Percentiles rank a stretch among this genome's conserved stretches.
Evolutionary conservation across 352 stramenopile species (phyloP).

Genomic region (Aphanomyces astaci): DNA sequence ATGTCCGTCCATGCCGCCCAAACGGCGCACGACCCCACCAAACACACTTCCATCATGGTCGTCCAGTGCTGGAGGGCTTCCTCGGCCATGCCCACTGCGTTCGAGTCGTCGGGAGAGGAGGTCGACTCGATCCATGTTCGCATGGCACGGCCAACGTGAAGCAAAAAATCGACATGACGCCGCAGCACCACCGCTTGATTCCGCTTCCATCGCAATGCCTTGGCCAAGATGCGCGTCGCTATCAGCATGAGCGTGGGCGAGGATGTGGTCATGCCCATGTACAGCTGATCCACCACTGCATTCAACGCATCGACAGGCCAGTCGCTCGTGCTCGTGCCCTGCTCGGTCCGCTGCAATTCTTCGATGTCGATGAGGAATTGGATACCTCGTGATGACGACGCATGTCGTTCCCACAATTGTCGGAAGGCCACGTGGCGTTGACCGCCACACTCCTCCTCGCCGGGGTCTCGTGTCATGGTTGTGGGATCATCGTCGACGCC

Average conservation of each 20-base stretch:
- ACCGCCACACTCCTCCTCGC: neutral
- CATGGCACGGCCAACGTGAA: neutral
- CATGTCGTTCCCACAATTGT: neutral
- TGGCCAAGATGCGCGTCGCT: slow-evolving; percentile 1
- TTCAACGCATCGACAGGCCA: slow-evolving; percentile 15
- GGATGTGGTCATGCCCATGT: neutral
- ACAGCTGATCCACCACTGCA: neutral
- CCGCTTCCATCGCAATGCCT: slow-evolving; percentile 13
- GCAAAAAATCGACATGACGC: neutral
- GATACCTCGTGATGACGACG: neutral
- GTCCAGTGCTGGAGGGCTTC: slow-evolving; percentile 1
- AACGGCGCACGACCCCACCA: slow-evolving; percentile 6
- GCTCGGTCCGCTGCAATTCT: neutral
- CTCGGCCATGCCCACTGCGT: neutral
- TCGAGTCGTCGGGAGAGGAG: neutral
- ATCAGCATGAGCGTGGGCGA: neutral
- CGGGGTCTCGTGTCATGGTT: neutral
- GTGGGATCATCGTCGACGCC: neutral
- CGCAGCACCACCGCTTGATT: slow-evolving; percentile 17
- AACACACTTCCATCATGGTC: slow-evolving; percentile 13
- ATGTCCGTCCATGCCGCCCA: slow-evolving; percentile 12
- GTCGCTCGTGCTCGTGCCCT: slow-evolving; percentile 2
- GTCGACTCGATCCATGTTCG: neutral
- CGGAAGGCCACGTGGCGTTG: neutral
- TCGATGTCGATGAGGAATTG: slow-evolving; percentile 14